Evolutionary conservation across 257 asterid genomes (phyloP).

Genomic region (Solanum sejunctum): DNA sequence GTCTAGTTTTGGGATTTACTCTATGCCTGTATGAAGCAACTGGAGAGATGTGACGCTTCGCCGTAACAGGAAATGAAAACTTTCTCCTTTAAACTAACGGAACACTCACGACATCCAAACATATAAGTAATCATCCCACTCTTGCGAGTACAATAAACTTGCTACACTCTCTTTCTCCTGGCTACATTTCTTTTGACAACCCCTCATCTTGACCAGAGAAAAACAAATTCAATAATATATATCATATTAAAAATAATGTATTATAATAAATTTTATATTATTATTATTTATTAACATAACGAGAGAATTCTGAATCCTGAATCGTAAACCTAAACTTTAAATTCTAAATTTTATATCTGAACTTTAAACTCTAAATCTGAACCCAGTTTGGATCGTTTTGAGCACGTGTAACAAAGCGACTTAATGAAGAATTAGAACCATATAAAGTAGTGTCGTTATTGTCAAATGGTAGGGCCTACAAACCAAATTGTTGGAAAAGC

Average conservation of each 20-base stretch:
- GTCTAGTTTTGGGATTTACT: not conserved
- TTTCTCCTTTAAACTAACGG: not conserved
- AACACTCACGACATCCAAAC: not conserved
- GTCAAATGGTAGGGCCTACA: not conserved
- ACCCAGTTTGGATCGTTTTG: not conserved
- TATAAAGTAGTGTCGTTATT: not conserved
- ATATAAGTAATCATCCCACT: not conserved
- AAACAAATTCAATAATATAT: not conserved
- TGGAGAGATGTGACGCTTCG: not conserved
- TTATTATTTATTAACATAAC: too few relatives aligned
- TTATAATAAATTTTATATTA: too few relatives aligned
- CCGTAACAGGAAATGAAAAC: not conserved
- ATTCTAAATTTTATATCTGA: too few relatives aligned
- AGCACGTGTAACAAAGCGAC: not conserved
- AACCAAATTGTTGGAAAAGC: not conserved
- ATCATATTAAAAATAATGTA: too few relatives aligned
- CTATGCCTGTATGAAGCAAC: not conserved
- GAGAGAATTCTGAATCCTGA: too few relatives aligned
- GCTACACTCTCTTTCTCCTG: not conserved
- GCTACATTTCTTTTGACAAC: not conserved
- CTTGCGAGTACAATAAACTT: not conserved
- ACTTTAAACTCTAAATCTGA: too few relatives aligned
- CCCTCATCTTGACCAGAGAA: not conserved
- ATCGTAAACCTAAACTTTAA: too few relatives aligned
- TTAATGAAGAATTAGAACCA: not conserved